Evolutionary conservation across 2,329 filamentous ascomycete species (phyloP).

Genomic region (Cladosporium velox): DNA sequence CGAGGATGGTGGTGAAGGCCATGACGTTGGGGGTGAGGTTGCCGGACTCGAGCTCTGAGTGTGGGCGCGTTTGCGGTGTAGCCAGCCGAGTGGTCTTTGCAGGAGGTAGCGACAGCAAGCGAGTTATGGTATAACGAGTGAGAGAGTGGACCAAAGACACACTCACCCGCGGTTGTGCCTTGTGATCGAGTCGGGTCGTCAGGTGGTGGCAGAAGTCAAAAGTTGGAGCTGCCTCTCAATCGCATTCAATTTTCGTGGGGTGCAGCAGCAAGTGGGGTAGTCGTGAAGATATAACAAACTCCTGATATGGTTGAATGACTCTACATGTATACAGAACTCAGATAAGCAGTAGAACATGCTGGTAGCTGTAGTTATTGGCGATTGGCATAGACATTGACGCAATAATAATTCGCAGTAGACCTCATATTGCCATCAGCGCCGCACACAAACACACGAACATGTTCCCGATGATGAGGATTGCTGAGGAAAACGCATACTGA

Average conservation of each 20-base stretch:
- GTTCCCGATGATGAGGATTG: neutral
- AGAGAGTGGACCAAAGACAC: neutral
- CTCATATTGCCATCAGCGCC: too few species aligned
- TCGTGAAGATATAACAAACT: neutral
- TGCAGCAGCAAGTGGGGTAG: neutral
- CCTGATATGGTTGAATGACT: neutral
- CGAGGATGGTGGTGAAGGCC: slow-evolving; percentile 30
- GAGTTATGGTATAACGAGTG: neutral
- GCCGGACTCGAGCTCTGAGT: neutral
- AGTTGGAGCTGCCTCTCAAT: slow-evolving; percentile 7
- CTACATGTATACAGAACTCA: neutral
- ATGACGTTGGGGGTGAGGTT: slow-evolving; percentile 2
- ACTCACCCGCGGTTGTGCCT: slow-evolving; percentile 2
- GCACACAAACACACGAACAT: too few species aligned
- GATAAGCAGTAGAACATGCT: neutral
- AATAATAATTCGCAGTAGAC: too few species aligned
- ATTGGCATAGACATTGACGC: too few species aligned
- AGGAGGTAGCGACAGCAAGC: slow-evolving; percentile 14
- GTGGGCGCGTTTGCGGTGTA: neutral
- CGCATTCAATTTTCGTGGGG: slow-evolving; percentile 11
- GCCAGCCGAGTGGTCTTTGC: neutral
- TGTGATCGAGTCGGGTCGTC: slow-evolving; percentile 9
- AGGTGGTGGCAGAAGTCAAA: slow-evolving; percentile 10
- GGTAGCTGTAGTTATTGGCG: neutral
- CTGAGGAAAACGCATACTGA: neutral